Base-by-base conservation (phyloP, 1,139 yeast genomes). In the Kodamaea sp. region DNA sequence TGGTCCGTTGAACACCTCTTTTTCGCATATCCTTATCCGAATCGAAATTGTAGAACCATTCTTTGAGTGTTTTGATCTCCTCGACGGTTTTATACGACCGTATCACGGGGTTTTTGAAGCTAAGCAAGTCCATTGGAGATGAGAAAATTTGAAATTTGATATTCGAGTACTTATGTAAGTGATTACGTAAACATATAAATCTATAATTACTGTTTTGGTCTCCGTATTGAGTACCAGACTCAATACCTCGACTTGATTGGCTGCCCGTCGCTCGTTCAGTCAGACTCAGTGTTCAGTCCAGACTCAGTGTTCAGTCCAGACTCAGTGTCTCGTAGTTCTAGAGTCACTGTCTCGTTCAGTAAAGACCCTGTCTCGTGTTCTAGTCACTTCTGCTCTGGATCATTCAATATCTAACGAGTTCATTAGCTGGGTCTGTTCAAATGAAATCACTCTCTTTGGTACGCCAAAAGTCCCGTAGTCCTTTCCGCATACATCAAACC, bases 11-110 rank as follows among this genome's bases (percentile, higher is more conserved):
- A 32, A 80, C 65, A 7, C 73, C 76, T 32, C 60, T 46, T 27
- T 28, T 41, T 42, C 64, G 51, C 15, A 44, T 39, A 36, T 67
- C 74, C 2, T 42, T 46, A 4, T 45, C 36, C 1, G 47, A 56
- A 22, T 54, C 44, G 15, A 59, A 60, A 27, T 71, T 65, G 50
- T 75, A 86, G 52, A 85, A 82, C 77, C 84, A 76, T 8, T 63
- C 63, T 41, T 78, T 75, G 31, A 88, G 68, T 31, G 58, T 60
- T n/a, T 61, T 51, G 9, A 86, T 60, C 39, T 84, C 94, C 1
- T 60, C 58, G 2, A 57, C 53, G 8, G 67, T 54, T 43, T 70
- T 70, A 73, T 87, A 86, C 1, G 87, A 78, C 0, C 75, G 79
- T 2, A 79, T 57, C 24, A 73, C 60, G 2, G 83, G 79, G 34